Base-by-base conservation (phyloP, 2,329 filamentous ascomycete species). In the Furcasterigmium sp. region DNA sequence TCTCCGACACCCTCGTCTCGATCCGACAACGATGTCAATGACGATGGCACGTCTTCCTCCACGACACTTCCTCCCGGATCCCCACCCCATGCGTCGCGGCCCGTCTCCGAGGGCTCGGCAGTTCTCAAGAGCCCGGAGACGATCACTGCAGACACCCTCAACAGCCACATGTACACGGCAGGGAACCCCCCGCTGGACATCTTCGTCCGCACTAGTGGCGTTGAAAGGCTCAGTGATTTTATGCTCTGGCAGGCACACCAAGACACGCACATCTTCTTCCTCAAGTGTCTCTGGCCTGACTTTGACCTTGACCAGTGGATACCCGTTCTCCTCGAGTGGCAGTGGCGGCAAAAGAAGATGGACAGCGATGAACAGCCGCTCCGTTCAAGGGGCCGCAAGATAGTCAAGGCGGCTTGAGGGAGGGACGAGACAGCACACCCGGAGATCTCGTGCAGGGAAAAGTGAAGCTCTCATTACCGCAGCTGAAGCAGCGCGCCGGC, bases 241-340 rank as follows among this genome's bases (percentile, higher is more conserved):
- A 93, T 98, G 91, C 81, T 98, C 26, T 98, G 93, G 93, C 93
- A 98, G 65, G 93, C 88, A 56, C 91, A 97, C 59, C 81, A 95
- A 58, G 76, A 91, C 50, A 96, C 93, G 0, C 86, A 95, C 47
- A 85, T 98, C 51, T 88, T 94, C 46, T 98, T 97, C 60, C 68
- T 96, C 44, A 80, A 95, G 55, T 93, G 88, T 51, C 73, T 95
- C 49, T 98, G 93, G 93, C 93, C 93, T 2, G 89, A 96, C 50
- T 96, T 98, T 55, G 90, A 95, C 59, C 74, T 98, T 5, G 91
- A 90, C 82, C 80, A 91, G 46, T 96, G 97, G 64, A 65, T 98
- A 15, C 93, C 91, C 8, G 91, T 98, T 18, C 68, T 98, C 42
- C 73, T 97, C 39, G 90, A 95, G 62, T 98, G 93, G 91, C 80